phyloP scores from a whole-genome alignment of 768 basidiomycete genomes.

The Cystobasidium tubakii region DNA sequence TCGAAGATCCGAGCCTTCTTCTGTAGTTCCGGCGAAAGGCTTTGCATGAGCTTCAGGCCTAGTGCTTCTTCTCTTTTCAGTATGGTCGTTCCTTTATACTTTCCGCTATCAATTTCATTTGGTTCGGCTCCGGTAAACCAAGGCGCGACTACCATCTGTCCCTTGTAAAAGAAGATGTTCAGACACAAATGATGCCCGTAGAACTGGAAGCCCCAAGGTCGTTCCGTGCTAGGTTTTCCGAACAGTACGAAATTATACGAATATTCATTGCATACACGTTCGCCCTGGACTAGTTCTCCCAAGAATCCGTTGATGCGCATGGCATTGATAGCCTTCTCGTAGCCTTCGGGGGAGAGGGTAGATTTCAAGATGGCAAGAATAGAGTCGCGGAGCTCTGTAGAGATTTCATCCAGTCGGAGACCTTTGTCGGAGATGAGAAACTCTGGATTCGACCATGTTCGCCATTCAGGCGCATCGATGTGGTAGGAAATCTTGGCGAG shows the following conservation, averaged over 20 bases:
- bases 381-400: slow-evolving; percentile 37
- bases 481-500: slow-evolving; percentile 6
- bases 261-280: slow-evolving; percentile 45
- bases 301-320: slow-evolving; percentile 46
- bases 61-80: slow-evolving; percentile 46
- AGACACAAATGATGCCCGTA: slow-evolving; percentile 48
- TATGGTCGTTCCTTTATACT: slow-evolving; percentile 44
- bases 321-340: slow-evolving; percentile 45
- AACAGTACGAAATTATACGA: slow-evolving; percentile 45
- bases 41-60: slow-evolving; percentile 45
- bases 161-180: slow-evolving; percentile 45
- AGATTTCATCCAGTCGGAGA: slow-evolving; percentile 46
- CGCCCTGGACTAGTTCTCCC: slow-evolving; percentile 45
- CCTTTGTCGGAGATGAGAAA: slow-evolving; percentile 41
- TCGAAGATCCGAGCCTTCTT: slow-evolving; percentile 44
- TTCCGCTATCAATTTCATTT: slow-evolving; percentile 46
- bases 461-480: slow-evolving; percentile 32
- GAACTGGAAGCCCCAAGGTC: slow-evolving; percentile 46
- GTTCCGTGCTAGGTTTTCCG: slow-evolving; percentile 36
- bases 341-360: slow-evolving; percentile 43
- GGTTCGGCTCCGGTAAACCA: slow-evolving; percentile 48
- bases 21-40: slow-evolving; percentile 42
- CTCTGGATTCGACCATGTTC: slow-evolving; percentile 40
- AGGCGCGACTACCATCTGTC: slow-evolving; percentile 45
- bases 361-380: slow-evolving; percentile 45